Percentiles rank a stretch among this genome's conserved stretches.
phyloP scores from a whole-genome alignment of 768 basidiomycete genomes.

The Leccinum barrowsii region DNA sequence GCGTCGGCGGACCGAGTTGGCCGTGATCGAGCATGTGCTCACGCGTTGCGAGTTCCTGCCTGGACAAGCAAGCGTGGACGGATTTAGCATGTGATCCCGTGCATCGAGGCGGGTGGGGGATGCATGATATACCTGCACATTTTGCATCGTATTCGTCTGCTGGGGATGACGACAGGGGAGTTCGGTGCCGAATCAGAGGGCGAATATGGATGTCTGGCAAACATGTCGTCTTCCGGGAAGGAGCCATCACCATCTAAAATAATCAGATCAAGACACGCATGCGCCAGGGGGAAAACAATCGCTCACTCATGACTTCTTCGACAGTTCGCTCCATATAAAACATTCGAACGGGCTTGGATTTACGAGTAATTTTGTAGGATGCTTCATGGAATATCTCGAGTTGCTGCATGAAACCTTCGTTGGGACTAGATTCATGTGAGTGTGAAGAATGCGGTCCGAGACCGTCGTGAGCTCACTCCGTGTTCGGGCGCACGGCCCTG shows the following conservation, averaged over 20 bases:
- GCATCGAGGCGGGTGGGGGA: neutral
- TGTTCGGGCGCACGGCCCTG: slow-evolving; percentile 56
- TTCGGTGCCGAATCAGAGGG: slow-evolving; percentile 58
- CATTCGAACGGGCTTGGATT: slow-evolving; percentile 69
- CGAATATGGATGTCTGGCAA: slow-evolving; percentile 68
- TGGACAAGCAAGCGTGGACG: neutral
- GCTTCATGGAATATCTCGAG: slow-evolving; percentile 77
- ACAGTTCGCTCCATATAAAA: slow-evolving; percentile 80
- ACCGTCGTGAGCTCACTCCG: slow-evolving; percentile 53
- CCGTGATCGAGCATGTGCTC: slow-evolving; percentile 94
- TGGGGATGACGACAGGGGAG: slow-evolving; percentile 52
- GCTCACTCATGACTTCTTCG: slow-evolving; percentile 76
- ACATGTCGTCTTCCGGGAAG: slow-evolving; percentile 62
- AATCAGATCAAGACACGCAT: slow-evolving; percentile 5
- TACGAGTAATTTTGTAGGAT: slow-evolving; percentile 60
- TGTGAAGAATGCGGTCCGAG: neutral
- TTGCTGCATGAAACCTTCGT: slow-evolving; percentile 76
- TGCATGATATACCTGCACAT: slow-evolving; percentile 67
- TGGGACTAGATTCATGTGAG: slow-evolving; percentile 56
- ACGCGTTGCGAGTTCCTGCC: slow-evolving; percentile 82
- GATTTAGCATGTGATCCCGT: neutral
- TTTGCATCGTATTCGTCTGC: slow-evolving; percentile 80
- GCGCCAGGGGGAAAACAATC: neutral
- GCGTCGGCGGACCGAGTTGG: slow-evolving; percentile 68
- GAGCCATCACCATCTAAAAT: slow-evolving; percentile 71